phyloP scores from a whole-genome alignment of 2,329 filamentous ascomycete genomes.

The Trichoderma sp. region DNA sequence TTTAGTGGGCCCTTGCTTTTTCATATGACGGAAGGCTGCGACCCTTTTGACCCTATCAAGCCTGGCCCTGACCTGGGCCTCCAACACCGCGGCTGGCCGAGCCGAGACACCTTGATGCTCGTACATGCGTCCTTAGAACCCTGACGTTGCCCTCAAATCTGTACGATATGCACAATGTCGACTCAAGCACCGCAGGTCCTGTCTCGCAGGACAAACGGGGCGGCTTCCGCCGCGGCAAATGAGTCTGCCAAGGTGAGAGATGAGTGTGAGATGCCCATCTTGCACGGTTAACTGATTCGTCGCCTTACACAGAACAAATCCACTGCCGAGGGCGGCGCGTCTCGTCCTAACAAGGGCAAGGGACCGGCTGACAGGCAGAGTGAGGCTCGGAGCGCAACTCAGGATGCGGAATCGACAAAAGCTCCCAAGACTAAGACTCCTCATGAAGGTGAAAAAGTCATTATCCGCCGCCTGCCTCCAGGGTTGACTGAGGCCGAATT shows the following conservation, averaged over 20 bases:
- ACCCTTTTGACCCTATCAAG: slow-evolving; percentile 9
- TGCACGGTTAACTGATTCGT: slow-evolving; percentile 22
- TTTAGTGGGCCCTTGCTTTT: slow-evolving; percentile 18
- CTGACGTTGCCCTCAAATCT: slow-evolving; percentile 4
- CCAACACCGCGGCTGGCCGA: not conserved
- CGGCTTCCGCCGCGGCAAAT: slow-evolving; percentile 34
- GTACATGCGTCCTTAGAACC: not conserved
- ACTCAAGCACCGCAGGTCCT: slow-evolving; percentile 43
- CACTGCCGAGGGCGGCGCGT: slow-evolving; percentile 30
- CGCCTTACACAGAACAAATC: slow-evolving; percentile 29
- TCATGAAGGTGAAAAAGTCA: slow-evolving; percentile 72
- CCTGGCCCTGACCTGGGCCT: not conserved
- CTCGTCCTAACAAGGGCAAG: slow-evolving; percentile 35
- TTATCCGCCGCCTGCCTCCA: slow-evolving; percentile 83
- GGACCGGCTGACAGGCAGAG: slow-evolving; percentile 37
- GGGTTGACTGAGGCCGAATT: slow-evolving; percentile 83
- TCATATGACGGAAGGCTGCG: slow-evolving; percentile 26
- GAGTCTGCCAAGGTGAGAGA: slow-evolving; percentile 39
- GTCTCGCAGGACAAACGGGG: slow-evolving; percentile 44
- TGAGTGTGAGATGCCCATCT: slow-evolving; percentile 8
- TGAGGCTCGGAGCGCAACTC: slow-evolving; percentile 37
- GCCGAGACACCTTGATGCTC: not conserved
- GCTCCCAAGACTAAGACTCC: slow-evolving; percentile 40
- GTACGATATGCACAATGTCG: slow-evolving; percentile 45
- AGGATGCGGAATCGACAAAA: slow-evolving; percentile 38